Evolutionary conservation across 192 early-diverging fungal genomes (phyloP).

Genomic region (Globomyces pollinis-pini): DNA sequence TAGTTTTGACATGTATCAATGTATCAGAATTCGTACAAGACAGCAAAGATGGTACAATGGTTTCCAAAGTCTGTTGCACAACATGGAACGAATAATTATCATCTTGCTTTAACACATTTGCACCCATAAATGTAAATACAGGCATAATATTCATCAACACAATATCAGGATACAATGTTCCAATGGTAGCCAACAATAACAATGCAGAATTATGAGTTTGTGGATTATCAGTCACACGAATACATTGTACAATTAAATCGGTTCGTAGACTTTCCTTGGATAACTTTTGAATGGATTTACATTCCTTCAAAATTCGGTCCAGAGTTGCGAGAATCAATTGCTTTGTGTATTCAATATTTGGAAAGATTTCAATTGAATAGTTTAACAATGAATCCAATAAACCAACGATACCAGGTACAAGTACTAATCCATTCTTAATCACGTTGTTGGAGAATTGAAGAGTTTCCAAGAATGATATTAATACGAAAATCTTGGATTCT

Average conservation of each 20-base stretch:
- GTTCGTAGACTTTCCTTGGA: slow-evolving; percentile 68
- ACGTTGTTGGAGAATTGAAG: slow-evolving; percentile 66
- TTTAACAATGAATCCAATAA: slow-evolving; percentile 18
- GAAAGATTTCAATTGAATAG: slow-evolving; percentile 23
- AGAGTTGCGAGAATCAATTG: slow-evolving; percentile 71
- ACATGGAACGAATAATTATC: slow-evolving; percentile 95
- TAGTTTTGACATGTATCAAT: slow-evolving; percentile 53
- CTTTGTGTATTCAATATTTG: slow-evolving; percentile 76
- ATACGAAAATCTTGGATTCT: background rate
- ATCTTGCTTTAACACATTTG: slow-evolving; percentile 88
- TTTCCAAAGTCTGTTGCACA: slow-evolving; percentile 79
- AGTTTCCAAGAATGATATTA: slow-evolving; percentile 54
- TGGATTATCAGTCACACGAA: slow-evolving; percentile 82
- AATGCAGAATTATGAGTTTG: slow-evolving; percentile 90
- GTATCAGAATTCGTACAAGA: slow-evolving; percentile 12
- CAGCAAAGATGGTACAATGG: slow-evolving; percentile 77
- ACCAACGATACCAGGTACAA: slow-evolving; percentile 16
- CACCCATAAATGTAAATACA: slow-evolving; percentile 97
- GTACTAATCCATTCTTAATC: no score
- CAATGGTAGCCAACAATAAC: slow-evolving; percentile 79
- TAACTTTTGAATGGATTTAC: slow-evolving; percentile 22
- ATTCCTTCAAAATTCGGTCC: background rate
- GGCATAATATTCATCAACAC: slow-evolving; percentile 93
- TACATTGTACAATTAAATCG: slow-evolving; percentile 79
- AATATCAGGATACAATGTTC: slow-evolving; percentile 66